Base-by-base conservation (phyloP, 192 early-diverging fungal species). In the Coemansia sp. region DNA sequence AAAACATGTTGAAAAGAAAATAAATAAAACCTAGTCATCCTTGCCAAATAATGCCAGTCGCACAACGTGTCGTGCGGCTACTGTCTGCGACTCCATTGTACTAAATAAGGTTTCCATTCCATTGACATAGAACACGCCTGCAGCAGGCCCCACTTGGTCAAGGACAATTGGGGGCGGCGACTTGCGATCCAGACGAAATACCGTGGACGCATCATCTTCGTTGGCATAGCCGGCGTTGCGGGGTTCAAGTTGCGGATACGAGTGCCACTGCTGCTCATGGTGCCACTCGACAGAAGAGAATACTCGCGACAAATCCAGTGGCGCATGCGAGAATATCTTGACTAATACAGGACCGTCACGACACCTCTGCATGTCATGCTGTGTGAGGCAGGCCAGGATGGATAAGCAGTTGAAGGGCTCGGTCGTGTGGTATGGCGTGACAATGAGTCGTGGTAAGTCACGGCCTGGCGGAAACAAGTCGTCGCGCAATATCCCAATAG, bases 81-180 rank as follows among this genome's bases (percentile, higher is more conserved):
- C 72, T n/a, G 72, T 68, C 62, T 74, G 72, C 43, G 72, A 74
- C 63, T 74, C 72, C 72, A 74, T 74, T 4, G 72, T 74, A 40
- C 72, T 74, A 30, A 74, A 68, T 29, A 74, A 37, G 2, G 72
- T 30, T 59, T 74, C 72, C 72, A 74, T 74, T 27, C 72, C 72
- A 29, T 68, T 68, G 37, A 74, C 67, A 44, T 74, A 74, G 32
- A 56, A 74, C 8, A 74, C 40, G 39, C 62, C 67, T 12, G 32
- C n/a, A 30, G 47, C 55, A 1, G 40, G 6, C 32, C 58, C 52
- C 20, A 2, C 20, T 15, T 35, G 43, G 34, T 74, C 72, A 12
- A 74, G 61, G 18, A 74, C 58, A 44, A 74, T 74, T 2, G 72
- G 72, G 0, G 72, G 72, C 9, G 67, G 59, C 44, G 22, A 2